These are phyloP conservation scores for Xylaria sp. DNA, from an alignment of 2,329 filamentous ascomycete genomes.

Conservation along the genomic window DNA sequence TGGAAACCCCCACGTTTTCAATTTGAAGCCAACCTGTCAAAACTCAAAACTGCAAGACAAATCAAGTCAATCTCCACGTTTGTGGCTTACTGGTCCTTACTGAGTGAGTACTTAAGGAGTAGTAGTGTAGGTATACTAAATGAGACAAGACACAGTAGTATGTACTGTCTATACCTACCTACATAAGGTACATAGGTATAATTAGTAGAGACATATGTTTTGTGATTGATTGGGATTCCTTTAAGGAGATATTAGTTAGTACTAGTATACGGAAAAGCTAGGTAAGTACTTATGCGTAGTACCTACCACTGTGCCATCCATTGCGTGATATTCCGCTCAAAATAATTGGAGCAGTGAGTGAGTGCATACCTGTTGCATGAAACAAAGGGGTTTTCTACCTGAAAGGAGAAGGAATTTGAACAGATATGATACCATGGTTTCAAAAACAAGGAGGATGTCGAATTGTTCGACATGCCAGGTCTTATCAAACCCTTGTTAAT, in stretches of 20 bases:
- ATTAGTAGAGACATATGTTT: too few species aligned
- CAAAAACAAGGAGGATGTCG: too few species aligned
- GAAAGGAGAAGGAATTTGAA: background rate
- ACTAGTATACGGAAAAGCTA: too few species aligned
- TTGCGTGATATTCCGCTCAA: too few species aligned
- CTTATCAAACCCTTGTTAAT: background rate
- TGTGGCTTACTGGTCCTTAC: background rate
- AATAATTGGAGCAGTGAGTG: background rate
- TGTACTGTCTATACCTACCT: too few species aligned
- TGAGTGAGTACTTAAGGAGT: too few species aligned
- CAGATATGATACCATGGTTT: too few species aligned
- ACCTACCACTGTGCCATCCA: too few species aligned
- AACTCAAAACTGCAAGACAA: background rate
- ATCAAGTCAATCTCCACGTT: slow-evolving; percentile 11
- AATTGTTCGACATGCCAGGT: background rate
- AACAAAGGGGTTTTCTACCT: background rate
- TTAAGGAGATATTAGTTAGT: too few species aligned
- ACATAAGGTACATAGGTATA: too few species aligned
- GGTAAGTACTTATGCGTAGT: too few species aligned
- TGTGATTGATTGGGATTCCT: too few species aligned
- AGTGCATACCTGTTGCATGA: background rate
- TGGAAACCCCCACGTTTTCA: slow-evolving; percentile 16
- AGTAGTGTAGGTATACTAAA: background rate
- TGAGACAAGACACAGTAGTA: background rate
- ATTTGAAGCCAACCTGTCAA: background rate